Percentiles rank a stretch among this genome's conserved stretches.
phyloP scores from a whole-genome alignment of 192 early-diverging fungal genomes.

The Piromyces sp. region DNA sequence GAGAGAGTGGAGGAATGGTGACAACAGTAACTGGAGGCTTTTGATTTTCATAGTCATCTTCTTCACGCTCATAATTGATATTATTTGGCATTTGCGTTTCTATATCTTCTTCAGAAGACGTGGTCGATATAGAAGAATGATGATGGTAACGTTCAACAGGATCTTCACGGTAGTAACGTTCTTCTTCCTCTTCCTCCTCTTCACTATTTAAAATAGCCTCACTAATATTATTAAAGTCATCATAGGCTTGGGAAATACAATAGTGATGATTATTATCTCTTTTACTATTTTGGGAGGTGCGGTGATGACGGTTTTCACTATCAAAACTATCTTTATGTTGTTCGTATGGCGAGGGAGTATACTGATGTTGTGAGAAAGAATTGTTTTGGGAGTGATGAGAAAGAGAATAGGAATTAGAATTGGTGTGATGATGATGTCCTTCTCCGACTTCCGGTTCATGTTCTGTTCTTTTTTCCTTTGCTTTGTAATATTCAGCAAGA shows the following conservation, averaged over 20 bases:
- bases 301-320: no score
- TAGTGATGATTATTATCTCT: no score
- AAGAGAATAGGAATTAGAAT: background rate
- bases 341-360: background rate
- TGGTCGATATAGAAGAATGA: background rate
- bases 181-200: background rate
- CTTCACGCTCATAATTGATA: background rate
- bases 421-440: background rate
- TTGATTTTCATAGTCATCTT: background rate
- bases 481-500: background rate
- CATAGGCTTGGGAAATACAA: background rate
- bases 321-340: background rate
- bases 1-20: background rate
- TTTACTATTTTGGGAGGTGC: background rate
- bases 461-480: background rate
- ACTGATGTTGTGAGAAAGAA: background rate
- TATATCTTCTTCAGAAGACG: background rate
- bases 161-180: background rate
- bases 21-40: background rate
- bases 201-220: background rate
- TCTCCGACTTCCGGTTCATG: background rate
- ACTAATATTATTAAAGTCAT: background rate
- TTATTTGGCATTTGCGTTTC: background rate
- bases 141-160: no score
- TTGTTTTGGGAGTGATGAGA: no score